Base-by-base conservation (phyloP, 2,329 filamentous ascomycete genomes). In the Epichloe glyceriae region DNA sequence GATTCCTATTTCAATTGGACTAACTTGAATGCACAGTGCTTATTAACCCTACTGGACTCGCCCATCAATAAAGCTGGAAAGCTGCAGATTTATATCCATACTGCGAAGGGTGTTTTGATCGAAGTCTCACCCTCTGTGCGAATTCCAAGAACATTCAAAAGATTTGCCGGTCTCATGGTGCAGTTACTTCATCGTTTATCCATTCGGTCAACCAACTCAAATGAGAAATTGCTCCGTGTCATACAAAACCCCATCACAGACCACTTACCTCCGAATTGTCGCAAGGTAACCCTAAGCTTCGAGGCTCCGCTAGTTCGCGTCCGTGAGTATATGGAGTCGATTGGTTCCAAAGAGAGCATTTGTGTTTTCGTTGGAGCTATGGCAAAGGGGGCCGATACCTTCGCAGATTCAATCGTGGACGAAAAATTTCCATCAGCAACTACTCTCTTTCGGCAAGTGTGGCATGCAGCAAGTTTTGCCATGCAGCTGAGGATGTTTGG, bases 401-500 rank as follows among this genome's bases (percentile, higher is more conserved):
- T 98, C 66, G 93, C 93, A 56, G 93, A 98, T 65, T 79, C 80
- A 40, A 88, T 86, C 70, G 94, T 97, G 62, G 91, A 97, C 64
- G 93, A 98, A 71, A 94, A 63, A 97, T 98, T 64, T 88, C 86
- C 61, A 97, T 98, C 72, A 97, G 91, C 76, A 95, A 96, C 70
- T 98, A 87, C 77, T 95, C 90, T 64, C 77, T 98, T 56, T 95
- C 88, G 63, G 93, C 93, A 54, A 97, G 91, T 73, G 93, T 98
- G 55, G 91, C 93, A 42, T 98, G 93, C 78, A 96, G 91, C 80
- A 98, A 97, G 70, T 97, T 98, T 75, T 97, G 93, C 70, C 93
- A 98, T 70, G 93, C 91, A 40, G 91, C 90, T 42, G 93, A 98
- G 71, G 93, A 98, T 67, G 85, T 85, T 37, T 98, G 93, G 93